Evolutionary conservation across 1,284 basidiomycete species (phyloP), one percentile per base, ranked within the genome.

Genomic region (Fistulina hepatica): DNA sequence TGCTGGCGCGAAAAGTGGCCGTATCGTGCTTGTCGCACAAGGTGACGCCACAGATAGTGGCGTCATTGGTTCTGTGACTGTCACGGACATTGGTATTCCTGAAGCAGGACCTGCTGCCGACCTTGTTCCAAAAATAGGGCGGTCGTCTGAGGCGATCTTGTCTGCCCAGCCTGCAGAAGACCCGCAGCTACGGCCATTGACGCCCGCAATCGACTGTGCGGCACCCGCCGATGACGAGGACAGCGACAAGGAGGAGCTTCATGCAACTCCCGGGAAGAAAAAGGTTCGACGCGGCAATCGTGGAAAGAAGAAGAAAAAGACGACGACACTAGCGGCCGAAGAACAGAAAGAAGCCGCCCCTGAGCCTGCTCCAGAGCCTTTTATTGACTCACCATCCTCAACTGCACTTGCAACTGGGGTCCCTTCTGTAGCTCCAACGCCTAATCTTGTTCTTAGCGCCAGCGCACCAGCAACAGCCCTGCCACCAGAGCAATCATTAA

Each of bases 241-340:
- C 3, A 75, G 69, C 37, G 79, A 76, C 34, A 70, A 64, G 37
- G 78, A 80, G 40, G 57, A 54, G 10, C 39, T 46, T 1, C 44
- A 61, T 7, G 62, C 61, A 7, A 60, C 64, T 1, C 65, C 69
- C 1, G 68, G 61, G 13, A 73, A 67, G 52, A 57, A 59, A 57
- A 59, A 61, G 52, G 52, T 49, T 5, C 55, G 62, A 33, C 52
- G 69, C 37, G 63, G 71, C 21, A 67, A 63, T 49, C 53, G 68
- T 37, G 65, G 60, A 33, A 55, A 52, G 40, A 68, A 64, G 54
- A 68, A 67, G 52, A 67, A 65, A 47, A 63, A 60, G 44, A 48
- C 33, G 5, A 38, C 6, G 50, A 49, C 9, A 43, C 30, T 10
- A 47, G 35, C 24, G n/a, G 12, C 7, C 6, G 28, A 9, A 22